Evolutionary conservation across 1,284 basidiomycete species (phyloP).

Genomic region (Cutaneotrichosporon sp.): DNA sequence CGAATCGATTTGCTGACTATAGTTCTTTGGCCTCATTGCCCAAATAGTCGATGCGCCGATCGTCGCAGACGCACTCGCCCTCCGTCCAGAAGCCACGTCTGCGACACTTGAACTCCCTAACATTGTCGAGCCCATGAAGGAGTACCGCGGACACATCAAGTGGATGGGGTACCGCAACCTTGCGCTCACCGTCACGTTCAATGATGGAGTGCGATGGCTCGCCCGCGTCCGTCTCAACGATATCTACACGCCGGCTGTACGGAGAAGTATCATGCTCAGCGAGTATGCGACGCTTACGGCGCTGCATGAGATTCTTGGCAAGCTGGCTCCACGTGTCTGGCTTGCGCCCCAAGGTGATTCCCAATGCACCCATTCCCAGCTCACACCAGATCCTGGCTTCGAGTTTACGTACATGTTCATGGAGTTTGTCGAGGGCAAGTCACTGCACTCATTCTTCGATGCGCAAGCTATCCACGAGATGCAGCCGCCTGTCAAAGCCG

Average conservation of each 20-base stretch:
- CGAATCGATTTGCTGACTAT: not conserved
- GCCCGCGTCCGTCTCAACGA: constrained; percentile 10
- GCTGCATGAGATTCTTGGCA: not conserved
- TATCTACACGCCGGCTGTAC: not conserved
- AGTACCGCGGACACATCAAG: constrained; percentile 13
- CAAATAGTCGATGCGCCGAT: constrained; percentile 10
- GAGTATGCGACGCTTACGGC: constrained; percentile 7
- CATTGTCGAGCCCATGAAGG: not conserved
- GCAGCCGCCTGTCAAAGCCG: not conserved
- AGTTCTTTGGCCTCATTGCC: constrained; percentile 9
- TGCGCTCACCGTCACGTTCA: constrained; percentile 9
- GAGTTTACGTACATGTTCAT: constrained; percentile 7
- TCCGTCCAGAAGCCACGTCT: constrained; percentile 1
- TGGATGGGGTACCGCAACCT: constrained; percentile 15
- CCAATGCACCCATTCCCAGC: not conserved
- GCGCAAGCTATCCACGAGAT: constrained; percentile 2
- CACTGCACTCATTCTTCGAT: constrained; percentile 13
- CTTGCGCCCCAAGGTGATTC: constrained; percentile 5
- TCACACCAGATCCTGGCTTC: not conserved
- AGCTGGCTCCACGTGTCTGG: constrained; percentile 3
- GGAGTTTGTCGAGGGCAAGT: constrained; percentile 12
- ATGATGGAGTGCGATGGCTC: constrained; percentile 12
- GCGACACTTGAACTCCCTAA: constrained; percentile 1
- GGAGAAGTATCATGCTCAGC: constrained; percentile 9
- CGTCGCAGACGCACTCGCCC: not conserved